Base-by-base conservation (phyloP, 2,329 filamentous ascomycete genomes). In the Aspergillus sp. region DNA sequence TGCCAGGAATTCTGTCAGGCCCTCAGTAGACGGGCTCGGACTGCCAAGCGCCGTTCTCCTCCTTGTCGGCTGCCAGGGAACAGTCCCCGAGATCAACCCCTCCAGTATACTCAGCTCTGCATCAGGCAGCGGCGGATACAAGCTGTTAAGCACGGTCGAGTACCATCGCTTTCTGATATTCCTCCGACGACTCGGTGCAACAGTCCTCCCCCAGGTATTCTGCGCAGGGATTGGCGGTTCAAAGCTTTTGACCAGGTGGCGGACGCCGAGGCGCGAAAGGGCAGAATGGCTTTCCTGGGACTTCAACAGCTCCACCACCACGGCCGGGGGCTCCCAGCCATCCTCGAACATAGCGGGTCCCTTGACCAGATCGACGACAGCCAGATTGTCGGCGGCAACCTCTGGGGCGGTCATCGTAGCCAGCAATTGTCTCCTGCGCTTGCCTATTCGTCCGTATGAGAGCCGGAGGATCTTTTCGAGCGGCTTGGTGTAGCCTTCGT, bases 371-470 rank as follows among this genome's bases (percentile, higher is more conserved):
- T 42, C 32, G 30, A 41, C 35, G 10, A 55, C 33, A 8, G 40
- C 48, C 7, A 36, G 30, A 14, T 41, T 43, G 30, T 53, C 41
- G n/a, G 34, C 28, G 6, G 51, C 49, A 2, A 47, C 24, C 30
- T 56, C 39, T 4, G 46, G 47, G 12, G 32, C 38, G 22, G 61
- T 39, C 17, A 68, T 41, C 3, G 49, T 45, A 4, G 44, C 37
- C 37, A 75, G 33, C 19, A 79, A 49, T 7, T 67, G 54, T 36
- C 68, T 59, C 43, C 71, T 64, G 19, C 71, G 60, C 41, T 56
- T 64, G 6, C 75, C 75, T 19, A 58, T 61, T 32, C 76, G 67
- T 10, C 74, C 76, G 45, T 79, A 80, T 10, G 74, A 64, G 37
- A 67, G 52, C 19, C 64, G 53, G 13, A 80, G 54, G 8, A 77